Evolutionary conservation across 306 rosid species (phyloP).

Genomic region (Quercus wislizeni): DNA sequence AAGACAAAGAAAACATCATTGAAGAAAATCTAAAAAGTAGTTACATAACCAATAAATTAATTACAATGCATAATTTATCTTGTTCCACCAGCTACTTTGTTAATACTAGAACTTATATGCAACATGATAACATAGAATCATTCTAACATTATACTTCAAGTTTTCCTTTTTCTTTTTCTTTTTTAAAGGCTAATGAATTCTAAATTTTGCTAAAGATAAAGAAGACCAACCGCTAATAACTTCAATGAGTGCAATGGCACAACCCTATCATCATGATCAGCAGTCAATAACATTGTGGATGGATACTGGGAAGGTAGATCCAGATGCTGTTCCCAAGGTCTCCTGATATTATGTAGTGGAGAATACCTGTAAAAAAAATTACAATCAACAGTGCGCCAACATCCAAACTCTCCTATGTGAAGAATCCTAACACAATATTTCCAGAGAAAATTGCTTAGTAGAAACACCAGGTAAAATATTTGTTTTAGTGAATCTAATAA

Average conservation of each 20-base stretch:
- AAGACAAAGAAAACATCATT: neutral
- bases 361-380: constrained; percentile 59
- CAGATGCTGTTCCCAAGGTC: constrained; percentile 77
- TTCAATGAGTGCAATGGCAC: constrained; percentile 89
- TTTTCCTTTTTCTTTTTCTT: too few relatives aligned
- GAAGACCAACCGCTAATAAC: constrained; percentile 72
- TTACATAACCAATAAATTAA: neutral
- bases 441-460: neutral
- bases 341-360: constrained; percentile 82
- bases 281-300: constrained; percentile 86
- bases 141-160: neutral
- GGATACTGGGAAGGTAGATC: constrained; percentile 67
- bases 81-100: neutral
- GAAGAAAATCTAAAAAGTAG: neutral
- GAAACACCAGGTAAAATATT: neutral
- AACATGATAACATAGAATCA: neutral
- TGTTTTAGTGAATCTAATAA: neutral
- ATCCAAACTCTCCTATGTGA: neutral
- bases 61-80: too few relatives aligned
- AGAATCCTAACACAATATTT: neutral
- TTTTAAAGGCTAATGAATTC: neutral
- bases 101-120: neutral
- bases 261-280: constrained; percentile 98
- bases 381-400: neutral
- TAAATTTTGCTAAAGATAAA: neutral